Base-by-base conservation (phyloP, 768 basidiomycete species). In the Lactarius quietus region DNA sequence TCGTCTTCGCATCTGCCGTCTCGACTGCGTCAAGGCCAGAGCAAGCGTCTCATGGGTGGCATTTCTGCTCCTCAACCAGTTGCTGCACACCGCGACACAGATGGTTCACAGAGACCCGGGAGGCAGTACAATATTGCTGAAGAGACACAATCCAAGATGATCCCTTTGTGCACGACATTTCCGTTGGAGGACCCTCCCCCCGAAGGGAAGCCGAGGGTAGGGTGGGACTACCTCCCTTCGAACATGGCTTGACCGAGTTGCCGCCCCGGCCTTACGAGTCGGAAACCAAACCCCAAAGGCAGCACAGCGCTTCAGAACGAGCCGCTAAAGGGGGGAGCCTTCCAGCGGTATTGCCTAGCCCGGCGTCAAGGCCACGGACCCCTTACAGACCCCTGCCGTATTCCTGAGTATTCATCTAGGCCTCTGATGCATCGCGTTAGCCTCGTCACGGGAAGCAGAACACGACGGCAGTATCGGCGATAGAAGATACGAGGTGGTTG, bases 141-240 rank as follows among this genome's bases (percentile, higher is more conserved):
- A 58, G 62, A 66, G 56, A 66, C 67, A 29, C 67, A 68, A 18
- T 66, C 67, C n/a, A 68, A 59, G 17, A 51, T 68, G 7, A 57
- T 68, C 26, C 64, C 64, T n/a, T 68, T 68, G 67, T 67, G 45
- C 35, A 68, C 66, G 64, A 68, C 67, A 0, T 68, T 68, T 52
- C 67, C 67, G 55, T 28, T 68, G 39, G 64, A 66, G 9, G 66
- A 61, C n/a, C 56, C 62, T 28, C 64, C 65, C 59, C 64, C 67
- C 38, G 64, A 58, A 18, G 64, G 64, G 59, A 66, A 20, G n/a
- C 57, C 31, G 52, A 48, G 3, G 28, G 57, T n/a, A 39, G 41
- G 3, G 52, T 57, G 26, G 64, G 61, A 38, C 64, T 64, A 36
- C 64, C 67, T 33, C 48, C 67, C 39, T 66, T 68, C 10, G 64